Conservation (phyloP, 306 rosid species). For the Acmispon strigosus region DNA sequence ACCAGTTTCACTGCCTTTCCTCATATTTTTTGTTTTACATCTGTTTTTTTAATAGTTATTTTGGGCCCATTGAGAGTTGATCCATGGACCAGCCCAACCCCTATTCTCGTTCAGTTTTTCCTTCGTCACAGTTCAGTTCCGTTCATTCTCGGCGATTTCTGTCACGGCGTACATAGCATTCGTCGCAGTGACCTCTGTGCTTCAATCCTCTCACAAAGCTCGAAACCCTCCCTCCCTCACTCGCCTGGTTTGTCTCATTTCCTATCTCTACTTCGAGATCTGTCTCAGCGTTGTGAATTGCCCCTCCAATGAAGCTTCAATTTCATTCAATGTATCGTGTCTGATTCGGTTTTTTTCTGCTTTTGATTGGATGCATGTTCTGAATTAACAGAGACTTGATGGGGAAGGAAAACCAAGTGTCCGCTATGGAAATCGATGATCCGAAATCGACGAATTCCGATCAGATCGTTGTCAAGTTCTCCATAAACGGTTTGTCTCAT, state of each 20-base stretch:
- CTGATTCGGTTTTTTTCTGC: background rate
- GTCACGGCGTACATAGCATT: background rate
- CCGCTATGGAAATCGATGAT: conserved; percentile 76
- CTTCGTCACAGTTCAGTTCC: background rate
- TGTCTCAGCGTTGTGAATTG: background rate
- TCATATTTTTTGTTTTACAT: no score
- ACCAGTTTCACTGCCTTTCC: no score
- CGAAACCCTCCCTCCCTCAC: background rate
- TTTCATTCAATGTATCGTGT: background rate
- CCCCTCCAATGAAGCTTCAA: background rate
- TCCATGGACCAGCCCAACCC: no score
- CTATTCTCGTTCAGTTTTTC: background rate
- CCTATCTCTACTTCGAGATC: background rate
- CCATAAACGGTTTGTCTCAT: conserved; percentile 54
- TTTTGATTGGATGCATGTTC: background rate
- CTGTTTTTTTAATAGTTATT: no score
- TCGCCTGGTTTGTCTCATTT: conserved; percentile 10
- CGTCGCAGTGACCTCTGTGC: background rate
- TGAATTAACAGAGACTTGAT: conserved; percentile 22
- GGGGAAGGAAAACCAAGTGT: conserved; percentile 48
- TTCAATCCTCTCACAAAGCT: background rate
- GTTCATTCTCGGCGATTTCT: background rate
- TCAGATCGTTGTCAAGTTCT: conserved; percentile 65
- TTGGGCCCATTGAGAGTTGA: no score
- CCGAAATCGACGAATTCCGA: conserved; percentile 43